Evolutionary conservation across 176 grass and related monocot species (phyloP).

Genomic region (Avena insularis): DNA sequence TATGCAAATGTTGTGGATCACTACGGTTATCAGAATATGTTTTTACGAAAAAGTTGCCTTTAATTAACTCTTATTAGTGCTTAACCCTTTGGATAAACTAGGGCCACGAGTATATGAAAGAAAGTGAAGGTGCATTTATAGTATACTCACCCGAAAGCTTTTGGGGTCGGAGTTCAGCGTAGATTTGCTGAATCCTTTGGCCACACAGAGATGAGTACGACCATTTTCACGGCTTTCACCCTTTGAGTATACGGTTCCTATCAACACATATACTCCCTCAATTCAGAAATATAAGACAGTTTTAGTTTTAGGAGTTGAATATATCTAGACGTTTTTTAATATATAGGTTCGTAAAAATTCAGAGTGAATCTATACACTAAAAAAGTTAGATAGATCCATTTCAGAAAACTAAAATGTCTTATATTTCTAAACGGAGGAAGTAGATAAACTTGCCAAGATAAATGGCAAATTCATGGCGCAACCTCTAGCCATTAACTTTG

Average conservation of each 20-base stretch:
- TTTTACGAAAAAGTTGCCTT: constrained; percentile 32
- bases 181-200: constrained; percentile 50
- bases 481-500: neutral
- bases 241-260: neutral
- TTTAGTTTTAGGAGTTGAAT: no score
- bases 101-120: constrained; percentile 43
- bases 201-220: constrained; percentile 2
- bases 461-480: constrained; percentile 14
- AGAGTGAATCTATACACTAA: no score
- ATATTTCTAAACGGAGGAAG: no score
- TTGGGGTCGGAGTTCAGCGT: neutral
- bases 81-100: constrained; percentile 57
- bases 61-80: constrained; percentile 52
- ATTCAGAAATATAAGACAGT: no score
- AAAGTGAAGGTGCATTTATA: constrained; percentile 47
- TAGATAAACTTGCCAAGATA: neutral
- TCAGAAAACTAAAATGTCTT: no score
- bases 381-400: no score
- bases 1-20: constrained; percentile 33
- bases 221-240: constrained; percentile 2
- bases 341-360: no score
- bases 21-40: constrained; percentile 44
- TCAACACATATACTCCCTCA: neutral
- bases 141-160: constrained; percentile 47
- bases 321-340: no score